These are phyloP conservation scores for Elasticomyces elasticus DNA, from an alignment of 495 filamentous ascomycete species.

Conservation along the genomic window DNA sequence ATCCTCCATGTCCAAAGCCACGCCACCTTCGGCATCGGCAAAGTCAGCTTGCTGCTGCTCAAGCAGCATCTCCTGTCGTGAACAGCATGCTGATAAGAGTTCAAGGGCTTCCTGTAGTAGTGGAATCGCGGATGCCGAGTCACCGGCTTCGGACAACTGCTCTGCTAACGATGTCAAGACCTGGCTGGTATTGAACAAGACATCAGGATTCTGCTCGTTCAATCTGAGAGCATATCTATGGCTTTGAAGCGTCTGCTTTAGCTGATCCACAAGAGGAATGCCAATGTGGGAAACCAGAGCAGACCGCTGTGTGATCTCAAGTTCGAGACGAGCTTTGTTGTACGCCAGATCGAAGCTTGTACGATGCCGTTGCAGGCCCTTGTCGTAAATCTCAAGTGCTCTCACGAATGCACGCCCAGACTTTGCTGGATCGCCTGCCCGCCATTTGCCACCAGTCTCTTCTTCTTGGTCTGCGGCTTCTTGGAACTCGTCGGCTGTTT, in stretches of 20 bases:
- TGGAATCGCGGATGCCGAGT: slow-evolving; percentile 32
- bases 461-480: slow-evolving; percentile 55
- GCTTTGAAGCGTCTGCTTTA: slow-evolving; percentile 49
- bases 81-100: slow-evolving; percentile 53
- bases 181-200: slow-evolving; percentile 60
- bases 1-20: slow-evolving; percentile 7
- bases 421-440: slow-evolving; percentile 59
- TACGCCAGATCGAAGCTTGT: slow-evolving; percentile 60
- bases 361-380: slow-evolving; percentile 49
- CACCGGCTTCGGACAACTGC: slow-evolving; percentile 40
- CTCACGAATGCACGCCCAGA: slow-evolving; percentile 57
- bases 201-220: slow-evolving; percentile 52
- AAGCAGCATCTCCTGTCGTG: slow-evolving; percentile 34
- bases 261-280: slow-evolving; percentile 39
- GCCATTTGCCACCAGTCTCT: slow-evolving; percentile 64
- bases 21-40: slow-evolving; percentile 11
- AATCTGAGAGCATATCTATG: slow-evolving; percentile 50
- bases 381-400: slow-evolving; percentile 55
- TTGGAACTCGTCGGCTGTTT: slow-evolving; percentile 21
- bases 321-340: slow-evolving; percentile 59
- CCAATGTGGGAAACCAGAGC: slow-evolving; percentile 47
- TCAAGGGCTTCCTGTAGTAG: slow-evolving; percentile 53
- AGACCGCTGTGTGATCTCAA: slow-evolving; percentile 53
- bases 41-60: slow-evolving; percentile 21
- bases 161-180: slow-evolving; percentile 57